Conservation (phyloP, 2,329 filamentous ascomycete species). For the Paecilomyces formosus region DNA sequence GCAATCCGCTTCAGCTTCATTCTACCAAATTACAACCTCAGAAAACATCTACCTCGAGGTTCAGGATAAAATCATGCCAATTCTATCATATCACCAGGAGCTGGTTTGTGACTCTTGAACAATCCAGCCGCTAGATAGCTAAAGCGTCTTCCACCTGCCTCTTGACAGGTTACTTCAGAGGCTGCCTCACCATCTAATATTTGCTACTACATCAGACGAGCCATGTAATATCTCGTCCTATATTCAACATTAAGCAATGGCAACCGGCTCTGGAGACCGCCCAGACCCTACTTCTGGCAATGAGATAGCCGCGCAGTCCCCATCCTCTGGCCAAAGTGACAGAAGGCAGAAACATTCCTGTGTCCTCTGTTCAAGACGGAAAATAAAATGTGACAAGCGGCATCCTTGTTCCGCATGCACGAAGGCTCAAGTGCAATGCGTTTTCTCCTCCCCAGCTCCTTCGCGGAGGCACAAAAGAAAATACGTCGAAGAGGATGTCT, state of each 20-base stretch:
- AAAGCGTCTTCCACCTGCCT: not conserved
- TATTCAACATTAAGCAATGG: not conserved
- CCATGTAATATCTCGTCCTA: not conserved
- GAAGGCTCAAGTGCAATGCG: not conserved
- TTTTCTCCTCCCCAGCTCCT: constrained; percentile 29
- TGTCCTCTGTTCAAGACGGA: constrained; percentile 2
- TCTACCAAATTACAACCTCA: not conserved
- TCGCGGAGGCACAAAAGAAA: not conserved
- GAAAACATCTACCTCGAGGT: too few relatives aligned
- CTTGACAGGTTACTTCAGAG: not conserved
- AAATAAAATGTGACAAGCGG: constrained; percentile 2
- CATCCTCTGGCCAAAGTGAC: not conserved
- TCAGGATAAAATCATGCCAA: not conserved
- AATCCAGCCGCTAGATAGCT: not conserved
- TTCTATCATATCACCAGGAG: not conserved
- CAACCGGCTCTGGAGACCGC: not conserved
- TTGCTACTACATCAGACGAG: not conserved
- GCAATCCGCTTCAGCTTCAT: not conserved
- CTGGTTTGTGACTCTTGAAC: not conserved
- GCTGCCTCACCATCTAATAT: not conserved
- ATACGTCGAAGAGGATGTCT: not conserved
- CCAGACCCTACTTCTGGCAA: not conserved
- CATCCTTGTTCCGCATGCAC: not conserved
- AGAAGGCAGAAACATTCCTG: not conserved
- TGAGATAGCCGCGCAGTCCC: not conserved